Evolutionary conservation across 768 basidiomycete species (phyloP).

Genomic region (Suillus brevipes): DNA sequence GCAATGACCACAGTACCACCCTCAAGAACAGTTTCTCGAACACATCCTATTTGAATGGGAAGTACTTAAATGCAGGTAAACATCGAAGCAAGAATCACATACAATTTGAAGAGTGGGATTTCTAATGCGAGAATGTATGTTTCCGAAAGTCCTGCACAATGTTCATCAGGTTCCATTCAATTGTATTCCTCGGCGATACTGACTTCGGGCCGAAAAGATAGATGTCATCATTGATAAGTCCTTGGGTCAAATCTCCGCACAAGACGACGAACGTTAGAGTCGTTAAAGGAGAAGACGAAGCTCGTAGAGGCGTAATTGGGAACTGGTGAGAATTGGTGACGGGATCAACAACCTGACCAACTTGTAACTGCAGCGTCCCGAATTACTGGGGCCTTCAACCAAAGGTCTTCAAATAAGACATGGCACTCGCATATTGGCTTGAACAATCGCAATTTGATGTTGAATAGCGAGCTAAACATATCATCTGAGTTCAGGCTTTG

Average conservation of each 20-base stretch:
- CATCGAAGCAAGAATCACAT: slow-evolving; percentile 20
- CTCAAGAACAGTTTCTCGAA: slow-evolving; percentile 69
- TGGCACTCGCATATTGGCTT: slow-evolving; percentile 21
- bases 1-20: slow-evolving; percentile 61
- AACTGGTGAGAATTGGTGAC: slow-evolving; percentile 56
- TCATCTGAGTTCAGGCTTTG: too few species aligned
- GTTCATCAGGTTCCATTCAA: not conserved
- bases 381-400: slow-evolving; percentile 45
- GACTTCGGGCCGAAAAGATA: slow-evolving; percentile 51
- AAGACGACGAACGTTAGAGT: slow-evolving; percentile 40
- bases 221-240: slow-evolving; percentile 8
- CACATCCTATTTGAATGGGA: slow-evolving; percentile 44
- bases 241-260: not conserved
- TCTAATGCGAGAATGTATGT: slow-evolving; percentile 55
- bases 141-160: slow-evolving; percentile 38
- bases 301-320: slow-evolving; percentile 62
- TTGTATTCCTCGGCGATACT: not conserved
- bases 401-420: too few species aligned
- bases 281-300: slow-evolving; percentile 49
- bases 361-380: slow-evolving; percentile 66
- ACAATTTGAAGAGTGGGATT: slow-evolving; percentile 51
- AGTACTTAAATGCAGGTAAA: not conserved
- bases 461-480: too few species aligned
- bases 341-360: slow-evolving; percentile 53
- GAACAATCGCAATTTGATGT: slow-evolving; percentile 16